Conservation (phyloP, 805 yeast genomes). For the Saturnispora kantuleensis region DNA sequence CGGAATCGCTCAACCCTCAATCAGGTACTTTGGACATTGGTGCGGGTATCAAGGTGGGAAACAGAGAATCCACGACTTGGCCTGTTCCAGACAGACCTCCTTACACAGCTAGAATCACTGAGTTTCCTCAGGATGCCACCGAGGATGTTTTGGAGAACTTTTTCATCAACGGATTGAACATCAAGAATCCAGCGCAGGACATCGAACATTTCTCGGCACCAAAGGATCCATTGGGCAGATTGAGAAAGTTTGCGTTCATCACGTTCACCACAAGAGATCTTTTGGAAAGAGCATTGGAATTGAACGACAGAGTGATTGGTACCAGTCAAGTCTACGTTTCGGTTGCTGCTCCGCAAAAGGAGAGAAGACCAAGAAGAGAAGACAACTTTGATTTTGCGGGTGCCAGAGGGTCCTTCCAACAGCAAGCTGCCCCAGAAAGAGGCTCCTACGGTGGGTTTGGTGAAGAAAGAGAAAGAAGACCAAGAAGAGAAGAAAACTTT, state of each 20-base stretch:
- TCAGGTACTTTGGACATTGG: slow-evolving; percentile 8
- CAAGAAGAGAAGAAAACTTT: slow-evolving; percentile 18
- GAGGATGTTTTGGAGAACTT: slow-evolving; percentile 57
- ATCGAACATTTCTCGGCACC: slow-evolving; percentile 65
- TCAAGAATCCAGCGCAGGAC: slow-evolving; percentile 39
- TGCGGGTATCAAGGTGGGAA: slow-evolving; percentile 6
- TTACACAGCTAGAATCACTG: slow-evolving; percentile 77
- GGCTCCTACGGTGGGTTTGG: background rate
- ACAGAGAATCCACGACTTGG: slow-evolving; percentile 14
- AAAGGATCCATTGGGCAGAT: slow-evolving; percentile 53
- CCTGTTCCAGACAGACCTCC: slow-evolving; percentile 88
- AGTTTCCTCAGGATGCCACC: slow-evolving; percentile 70
- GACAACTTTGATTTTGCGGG: slow-evolving; percentile 49
- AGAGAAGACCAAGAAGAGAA: slow-evolving; percentile 24
- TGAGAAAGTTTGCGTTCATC: slow-evolving; percentile 49
- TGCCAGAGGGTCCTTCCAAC: slow-evolving; percentile 29
- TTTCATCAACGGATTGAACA: slow-evolving; percentile 43
- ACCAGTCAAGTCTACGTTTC: slow-evolving; percentile 44
- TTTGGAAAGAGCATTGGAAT: slow-evolving; percentile 42
- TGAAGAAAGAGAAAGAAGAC: slow-evolving; percentile 11
- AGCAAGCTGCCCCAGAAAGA: slow-evolving; percentile 5
- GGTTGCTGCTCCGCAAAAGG: slow-evolving; percentile 50
- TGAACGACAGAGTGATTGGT: slow-evolving; percentile 34
- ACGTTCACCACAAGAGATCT: slow-evolving; percentile 37
- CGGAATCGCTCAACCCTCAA: slow-evolving; percentile 20